Conservation (phyloP, 1,284 basidiomycete species). For the Boletellus deceptivus region DNA sequence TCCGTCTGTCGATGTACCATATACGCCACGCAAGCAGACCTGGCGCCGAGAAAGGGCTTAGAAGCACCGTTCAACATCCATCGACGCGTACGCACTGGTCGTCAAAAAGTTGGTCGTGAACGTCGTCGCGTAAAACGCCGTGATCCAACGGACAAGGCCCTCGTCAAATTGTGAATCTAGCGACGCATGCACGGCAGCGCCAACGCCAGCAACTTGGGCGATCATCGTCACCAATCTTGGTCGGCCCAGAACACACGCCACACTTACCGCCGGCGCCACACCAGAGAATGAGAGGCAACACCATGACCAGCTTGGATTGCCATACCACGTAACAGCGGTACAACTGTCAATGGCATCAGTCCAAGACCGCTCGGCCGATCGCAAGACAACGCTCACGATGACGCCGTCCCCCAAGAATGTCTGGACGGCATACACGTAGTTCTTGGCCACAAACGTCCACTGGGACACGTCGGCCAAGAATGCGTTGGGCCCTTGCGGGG, state of each 20-base stretch:
- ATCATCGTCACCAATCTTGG: not conserved
- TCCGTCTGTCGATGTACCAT: not conserved
- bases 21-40: not conserved
- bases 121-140: not conserved
- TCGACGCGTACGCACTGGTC: not conserved
- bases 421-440: not conserved
- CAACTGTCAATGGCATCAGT: not conserved
- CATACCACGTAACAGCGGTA: constrained; percentile 2
- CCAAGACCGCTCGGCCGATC: not conserved
- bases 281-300: constrained; percentile 1
- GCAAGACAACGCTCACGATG: not conserved
- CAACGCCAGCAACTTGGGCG: not conserved
- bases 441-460: constrained; percentile 4
- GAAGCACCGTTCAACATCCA: not conserved
- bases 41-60: not conserved
- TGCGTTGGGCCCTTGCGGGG: not conserved
- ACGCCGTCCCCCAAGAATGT: constrained; percentile 2
- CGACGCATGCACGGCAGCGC: not conserved
- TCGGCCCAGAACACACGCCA: too few species aligned
- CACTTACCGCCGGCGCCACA: not conserved
- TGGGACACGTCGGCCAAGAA: constrained; percentile 1
- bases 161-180: not conserved
- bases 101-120: constrained; percentile 1
- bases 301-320: constrained; percentile 2
- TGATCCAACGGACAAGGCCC: not conserved